Evolutionary conservation across 176 grass and related monocot species (phyloP).

Genomic region (Carex scoparia): DNA sequence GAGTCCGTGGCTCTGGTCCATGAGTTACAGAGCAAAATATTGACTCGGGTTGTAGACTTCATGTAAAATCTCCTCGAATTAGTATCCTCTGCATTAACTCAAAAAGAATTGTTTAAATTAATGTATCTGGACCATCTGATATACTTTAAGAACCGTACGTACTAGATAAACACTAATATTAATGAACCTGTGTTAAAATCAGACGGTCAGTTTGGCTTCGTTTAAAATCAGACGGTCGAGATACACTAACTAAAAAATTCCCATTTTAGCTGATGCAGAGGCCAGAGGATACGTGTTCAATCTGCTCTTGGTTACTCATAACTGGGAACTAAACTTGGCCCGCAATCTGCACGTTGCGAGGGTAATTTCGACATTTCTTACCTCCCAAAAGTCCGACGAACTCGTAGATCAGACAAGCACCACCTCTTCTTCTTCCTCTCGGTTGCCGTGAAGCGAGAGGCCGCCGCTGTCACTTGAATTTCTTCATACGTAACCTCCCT

Average conservation of each 20-base stretch:
- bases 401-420: constrained; percentile 1
- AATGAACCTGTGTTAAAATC: too few species aligned
- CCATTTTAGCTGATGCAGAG: too few species aligned
- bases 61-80: too few species aligned
- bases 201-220: too few species aligned
- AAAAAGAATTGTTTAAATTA: too few species aligned
- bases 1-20: neutral
- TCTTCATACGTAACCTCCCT: neutral
- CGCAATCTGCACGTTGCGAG: neutral
- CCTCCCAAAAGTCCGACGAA: neutral
- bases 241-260: too few species aligned
- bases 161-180: too few species aligned
- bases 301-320: neutral
- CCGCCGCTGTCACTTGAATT: neutral
- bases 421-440: neutral
- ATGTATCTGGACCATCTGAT: too few species aligned
- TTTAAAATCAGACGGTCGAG: too few species aligned
- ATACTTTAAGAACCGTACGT: too few species aligned
- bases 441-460: neutral
- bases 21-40: neutral
- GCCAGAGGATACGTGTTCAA: too few species aligned
- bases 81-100: too few species aligned
- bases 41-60: neutral
- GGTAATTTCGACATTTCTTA: neutral
- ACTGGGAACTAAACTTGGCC: neutral